Evolutionary conservation across 495 filamentous ascomycete genomes (phyloP), one percentile per base, ranked within the genome.

Genomic region (Sphaerosporella brunnea): DNA sequence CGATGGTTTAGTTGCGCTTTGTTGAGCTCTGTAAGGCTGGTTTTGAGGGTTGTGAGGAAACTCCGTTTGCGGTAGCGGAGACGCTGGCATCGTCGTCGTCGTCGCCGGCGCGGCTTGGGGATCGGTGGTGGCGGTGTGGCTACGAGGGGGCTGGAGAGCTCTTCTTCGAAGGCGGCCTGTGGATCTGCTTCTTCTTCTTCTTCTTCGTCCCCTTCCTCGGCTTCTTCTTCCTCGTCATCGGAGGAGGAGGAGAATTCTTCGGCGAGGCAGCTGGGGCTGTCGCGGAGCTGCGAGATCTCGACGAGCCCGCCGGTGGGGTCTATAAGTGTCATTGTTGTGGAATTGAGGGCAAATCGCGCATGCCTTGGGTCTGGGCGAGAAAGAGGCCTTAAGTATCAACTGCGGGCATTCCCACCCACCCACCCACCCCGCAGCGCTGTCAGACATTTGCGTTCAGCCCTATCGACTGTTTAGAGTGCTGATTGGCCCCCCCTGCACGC

Each of bases 321-420:
- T 23, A 43, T 43, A 13, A 43, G 20, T 24, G 40, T 23, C 40
- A 43, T 43, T 10, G 13, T 43, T 24, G 40, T n/a, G 24, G 40
- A 21, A 20, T 40, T n/a, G n/a, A n/a, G n/a, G n/a, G n/a, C n/a
- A n/a, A n/a, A n/a, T n/a, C n/a, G n/a, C n/a, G n/a, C n/a, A n/a
- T n/a, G n/a, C n/a, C n/a, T n/a, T n/a, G n/a, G n/a, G n/a, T n/a
- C n/a, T n/a, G n/a, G n/a, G n/a, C n/a, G n/a, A n/a, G n/a, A n/a
- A n/a, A n/a, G n/a, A n/a, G n/a, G n/a, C n/a, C n/a, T n/a, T n/a
- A n/a, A n/a, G n/a, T n/a, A n/a, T n/a, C n/a, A n/a, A n/a, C n/a
- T n/a, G n/a, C n/a, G n/a, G n/a, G n/a, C n/a, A n/a, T n/a, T n/a
- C n/a, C n/a, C n/a, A n/a, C n/a, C n/a, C n/a, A n/a, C n/a, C n/a